A percentile compares a stretch with the other conserved stretches of the same genome.
Conservation (phyloP, 2,329 filamentous ascomycete species). For the Ilyonectria destructans region DNA sequence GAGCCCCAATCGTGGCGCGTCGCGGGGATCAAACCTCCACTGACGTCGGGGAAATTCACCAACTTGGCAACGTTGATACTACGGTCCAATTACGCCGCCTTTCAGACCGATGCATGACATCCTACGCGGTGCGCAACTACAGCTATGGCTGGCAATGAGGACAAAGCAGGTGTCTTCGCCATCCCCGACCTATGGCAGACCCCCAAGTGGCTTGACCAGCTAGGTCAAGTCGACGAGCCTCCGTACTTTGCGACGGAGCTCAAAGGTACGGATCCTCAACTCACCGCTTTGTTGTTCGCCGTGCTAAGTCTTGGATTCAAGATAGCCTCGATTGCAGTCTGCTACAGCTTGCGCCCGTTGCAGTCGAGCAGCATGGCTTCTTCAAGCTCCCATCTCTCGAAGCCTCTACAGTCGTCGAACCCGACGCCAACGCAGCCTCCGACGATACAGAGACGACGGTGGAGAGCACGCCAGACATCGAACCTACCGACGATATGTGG, state of each 20-base stretch:
- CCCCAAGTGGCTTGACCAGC: constrained; percentile 65
- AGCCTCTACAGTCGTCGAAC: constrained; percentile 11
- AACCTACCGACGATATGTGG: constrained; percentile 61
- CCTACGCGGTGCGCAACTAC: constrained; percentile 10
- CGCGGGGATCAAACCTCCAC: constrained; percentile 33
- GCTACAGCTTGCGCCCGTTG: constrained; percentile 40
- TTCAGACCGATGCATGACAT: constrained; percentile 34
- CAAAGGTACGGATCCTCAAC: constrained; percentile 47
- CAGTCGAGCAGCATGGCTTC: constrained; percentile 51
- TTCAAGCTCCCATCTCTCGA: constrained; percentile 48
- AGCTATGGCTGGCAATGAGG: constrained; percentile 58
- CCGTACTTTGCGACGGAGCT: constrained; percentile 64
- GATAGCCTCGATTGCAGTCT: constrained; percentile 36
- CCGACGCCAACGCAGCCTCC: constrained; percentile 26
- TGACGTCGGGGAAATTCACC: constrained; percentile 17
- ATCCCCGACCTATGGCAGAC: constrained; percentile 74
- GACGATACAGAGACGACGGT: constrained; percentile 20
- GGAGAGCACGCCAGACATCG: constrained; percentile 29
- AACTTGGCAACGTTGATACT: neutral
- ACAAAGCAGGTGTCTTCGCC: constrained; percentile 72
- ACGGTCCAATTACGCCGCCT: constrained; percentile 20
- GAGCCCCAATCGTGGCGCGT: constrained; percentile 36
- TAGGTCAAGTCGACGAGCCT: constrained; percentile 38
- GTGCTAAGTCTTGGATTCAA: constrained; percentile 25
- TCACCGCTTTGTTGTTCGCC: neutral